Evolutionary conservation across 1,284 basidiomycete species (phyloP), one percentile per base, ranked within the genome.

Genomic region (Rhodotorula sp.): DNA sequence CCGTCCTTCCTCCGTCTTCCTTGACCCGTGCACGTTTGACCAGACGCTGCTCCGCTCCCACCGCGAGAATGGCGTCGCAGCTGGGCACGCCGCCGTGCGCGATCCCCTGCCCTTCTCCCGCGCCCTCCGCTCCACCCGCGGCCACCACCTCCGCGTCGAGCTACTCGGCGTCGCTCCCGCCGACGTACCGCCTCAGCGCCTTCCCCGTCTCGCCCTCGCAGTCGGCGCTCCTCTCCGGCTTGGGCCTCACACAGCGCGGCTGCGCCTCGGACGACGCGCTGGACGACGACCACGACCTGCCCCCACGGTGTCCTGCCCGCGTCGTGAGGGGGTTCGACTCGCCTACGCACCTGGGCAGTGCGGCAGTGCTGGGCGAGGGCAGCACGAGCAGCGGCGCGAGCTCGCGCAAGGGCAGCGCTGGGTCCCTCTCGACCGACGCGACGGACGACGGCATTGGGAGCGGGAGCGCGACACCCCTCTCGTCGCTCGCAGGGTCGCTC

Each of bases 141-240:
- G 12, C 56, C 3, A 8, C 56, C 27, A 12, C 58, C 7, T 0
- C 46, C 44, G n/a, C 53, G 25, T 8, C 19, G 21, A 12, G 25
- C 53, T 63, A 71, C 70, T 61, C 62, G 1, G 51, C 44, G 12
- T 61, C 58, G 2, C 66, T 71, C 46, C 69, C 69, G 32, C 37
- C 70, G 25, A 61, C 65, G 15, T 67, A 71, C 57, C 61, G 66
- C 53, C 41, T 63, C 6, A 61, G 62, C 3, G 51, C 61, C 7
- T 71, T 71, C 66, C 70, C 70, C 44, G 48, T 63, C 51, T 62
- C 61, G 36, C 69, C 69, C 19, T 29, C 60, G 46, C 48, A n/a
- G 37, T 17, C 46, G 25, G 36, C 37, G 50, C 50, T 46, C 64
- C 54, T 41, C 1, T 56, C 62, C 53, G 63, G 66, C 12, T 51